Conservation (phyloP, 805 yeast genomes). For the Ogataea chonburiensis region DNA sequence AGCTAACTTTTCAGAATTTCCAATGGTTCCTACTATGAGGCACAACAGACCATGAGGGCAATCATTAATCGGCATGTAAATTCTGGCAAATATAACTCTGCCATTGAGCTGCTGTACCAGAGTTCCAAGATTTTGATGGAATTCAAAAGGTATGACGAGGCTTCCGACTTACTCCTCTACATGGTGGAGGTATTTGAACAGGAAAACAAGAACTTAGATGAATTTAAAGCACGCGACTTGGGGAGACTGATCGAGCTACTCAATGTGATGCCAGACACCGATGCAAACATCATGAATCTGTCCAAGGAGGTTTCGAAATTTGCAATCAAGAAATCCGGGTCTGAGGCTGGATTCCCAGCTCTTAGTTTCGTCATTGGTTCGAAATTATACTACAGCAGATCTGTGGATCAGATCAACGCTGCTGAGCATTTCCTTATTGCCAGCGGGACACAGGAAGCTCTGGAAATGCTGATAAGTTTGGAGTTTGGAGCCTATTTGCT, state of each 20-base stretch:
- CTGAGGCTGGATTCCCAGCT: conserved; percentile 69
- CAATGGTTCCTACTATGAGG: conserved; percentile 83
- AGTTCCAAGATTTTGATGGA: conserved; percentile 68
- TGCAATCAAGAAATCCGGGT: conserved; percentile 50
- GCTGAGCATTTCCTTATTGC: conserved; percentile 32
- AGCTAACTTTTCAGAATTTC: conserved; percentile 47
- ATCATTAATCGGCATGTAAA: conserved; percentile 82
- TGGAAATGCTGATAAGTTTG: conserved; percentile 36
- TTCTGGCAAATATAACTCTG: conserved; percentile 62
- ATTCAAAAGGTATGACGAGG: conserved; percentile 75
- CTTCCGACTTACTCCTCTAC: conserved; percentile 72
- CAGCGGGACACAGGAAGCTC: conserved; percentile 23
- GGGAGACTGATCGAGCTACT: conserved; percentile 43
- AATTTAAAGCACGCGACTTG: conserved; percentile 26
- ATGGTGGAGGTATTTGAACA: conserved; percentile 67
- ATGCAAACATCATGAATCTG: conserved; percentile 64
- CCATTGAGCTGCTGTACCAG: conserved; percentile 68
- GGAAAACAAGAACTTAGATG: conserved; percentile 36
- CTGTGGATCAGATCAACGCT: conserved; percentile 24
- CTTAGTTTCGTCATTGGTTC: conserved; percentile 73
- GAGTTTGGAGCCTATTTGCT: conserved; percentile 33
- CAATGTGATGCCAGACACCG: conserved; percentile 44
- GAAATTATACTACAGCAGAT: conserved; percentile 46
- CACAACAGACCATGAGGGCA: conserved; percentile 91
- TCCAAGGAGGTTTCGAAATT: conserved; percentile 66